These are phyloP conservation scores for Ceriops zippeliana DNA, from an alignment of 345 rosid species.

Conservation along the genomic window DNA sequence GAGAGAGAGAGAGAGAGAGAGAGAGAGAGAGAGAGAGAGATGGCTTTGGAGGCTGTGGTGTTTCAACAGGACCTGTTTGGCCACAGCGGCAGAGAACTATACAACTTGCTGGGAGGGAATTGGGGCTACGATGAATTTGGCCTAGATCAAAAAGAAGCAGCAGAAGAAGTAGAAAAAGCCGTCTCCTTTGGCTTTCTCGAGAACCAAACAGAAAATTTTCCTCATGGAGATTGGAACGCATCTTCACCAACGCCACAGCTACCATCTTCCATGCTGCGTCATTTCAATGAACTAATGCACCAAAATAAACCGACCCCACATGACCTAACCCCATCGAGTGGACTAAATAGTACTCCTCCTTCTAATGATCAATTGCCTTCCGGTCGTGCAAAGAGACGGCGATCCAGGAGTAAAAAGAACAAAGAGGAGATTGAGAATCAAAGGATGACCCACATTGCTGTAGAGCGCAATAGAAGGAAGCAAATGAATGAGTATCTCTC, in stretches of 20 bases:
- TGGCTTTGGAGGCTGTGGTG: conserved; percentile 74
- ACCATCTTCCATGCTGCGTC: conserved; percentile 19
- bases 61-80: conserved; percentile 51
- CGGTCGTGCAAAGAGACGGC: conserved; percentile 51
- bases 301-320: conserved; percentile 23
- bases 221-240: conserved; percentile 30
- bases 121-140: conserved; percentile 31
- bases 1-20: conserved; percentile 8
- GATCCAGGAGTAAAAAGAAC: conserved; percentile 61
- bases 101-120: conserved; percentile 35
- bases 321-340: conserved; percentile 3
- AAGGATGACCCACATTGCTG: conserved; percentile 98
- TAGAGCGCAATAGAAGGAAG: conserved; percentile 87
- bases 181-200: conserved; percentile 36
- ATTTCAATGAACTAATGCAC: conserved; percentile 19
- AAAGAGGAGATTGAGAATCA: conserved; percentile 83
- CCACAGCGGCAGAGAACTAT: conserved; percentile 41
- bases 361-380: conserved; percentile 1
- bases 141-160: conserved; percentile 22
- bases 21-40: conserved; percentile 17
- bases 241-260: conserved; percentile 10
- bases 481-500: conserved; percentile 91
- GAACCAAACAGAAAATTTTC: conserved; percentile 34
- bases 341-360: conserved; percentile 1
- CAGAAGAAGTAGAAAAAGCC: conserved; percentile 4